A percentile compares a stretch with the other conserved stretches of the same genome.
Evolutionary conservation across 768 basidiomycete species (phyloP).

Genomic region (Auriscalpium orientale): DNA sequence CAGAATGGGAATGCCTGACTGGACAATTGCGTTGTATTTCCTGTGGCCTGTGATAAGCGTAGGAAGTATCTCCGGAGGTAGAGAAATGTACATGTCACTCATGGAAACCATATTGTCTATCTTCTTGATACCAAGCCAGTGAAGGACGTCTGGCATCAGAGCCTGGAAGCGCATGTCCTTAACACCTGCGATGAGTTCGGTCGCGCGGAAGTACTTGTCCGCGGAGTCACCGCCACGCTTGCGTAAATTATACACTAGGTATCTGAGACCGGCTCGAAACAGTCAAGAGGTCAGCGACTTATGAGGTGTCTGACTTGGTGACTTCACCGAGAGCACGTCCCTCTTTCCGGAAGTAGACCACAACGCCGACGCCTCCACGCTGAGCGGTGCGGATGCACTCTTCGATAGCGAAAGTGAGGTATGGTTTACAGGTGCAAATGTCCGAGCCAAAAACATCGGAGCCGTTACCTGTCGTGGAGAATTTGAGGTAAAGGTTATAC

Average conservation of each 20-base stretch:
- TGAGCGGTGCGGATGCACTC: conserved; percentile 84
- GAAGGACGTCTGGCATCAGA: conserved; percentile 92
- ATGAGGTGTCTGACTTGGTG: conserved; percentile 52
- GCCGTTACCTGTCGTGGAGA: conserved; percentile 60
- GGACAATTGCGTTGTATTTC: conserved; percentile 94
- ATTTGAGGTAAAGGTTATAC: background rate
- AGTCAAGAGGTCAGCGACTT: background rate
- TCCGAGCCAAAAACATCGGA: conserved; percentile 95
- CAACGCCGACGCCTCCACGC: conserved; percentile 83
- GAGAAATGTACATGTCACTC: conserved; percentile 64
- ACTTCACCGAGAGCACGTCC: conserved; percentile 92
- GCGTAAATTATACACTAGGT: conserved; percentile 93
- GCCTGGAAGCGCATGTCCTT: conserved; percentile 95
- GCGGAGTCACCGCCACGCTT: conserved; percentile 93
- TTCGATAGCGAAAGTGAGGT: conserved; percentile 87
- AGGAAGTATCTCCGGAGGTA: background rate
- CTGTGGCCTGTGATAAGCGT: conserved; percentile 26
- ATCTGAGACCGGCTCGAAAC: conserved; percentile 33
- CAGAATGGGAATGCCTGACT: conserved; percentile 76
- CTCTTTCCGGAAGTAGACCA: conserved; percentile 93
- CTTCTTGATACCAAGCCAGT: conserved; percentile 90
- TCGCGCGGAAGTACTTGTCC: conserved; percentile 89
- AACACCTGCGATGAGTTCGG: conserved; percentile 90
- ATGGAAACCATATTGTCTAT: conserved; percentile 86
- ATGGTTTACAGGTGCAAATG: conserved; percentile 90